Conservation (phyloP, 2,329 filamentous ascomycete species). For the Penicillium olsonii region DNA sequence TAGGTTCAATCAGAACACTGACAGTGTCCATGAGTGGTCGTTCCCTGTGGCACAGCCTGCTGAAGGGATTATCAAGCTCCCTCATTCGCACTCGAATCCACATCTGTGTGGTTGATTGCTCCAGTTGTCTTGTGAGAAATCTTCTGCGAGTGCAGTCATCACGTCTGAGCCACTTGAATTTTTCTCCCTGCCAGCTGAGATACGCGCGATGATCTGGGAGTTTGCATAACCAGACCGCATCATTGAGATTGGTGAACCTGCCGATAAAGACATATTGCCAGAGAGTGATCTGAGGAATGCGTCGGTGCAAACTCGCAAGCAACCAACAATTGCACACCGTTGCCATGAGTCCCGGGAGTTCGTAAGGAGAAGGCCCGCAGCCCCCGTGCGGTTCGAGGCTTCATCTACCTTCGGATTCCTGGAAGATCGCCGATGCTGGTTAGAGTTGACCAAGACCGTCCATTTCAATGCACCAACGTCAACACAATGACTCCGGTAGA, state of each 20-base stretch:
- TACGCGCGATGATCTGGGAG: conserved; percentile 4
- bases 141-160: not conserved
- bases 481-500: too few relatives aligned
- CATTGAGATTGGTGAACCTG: conserved; percentile 2
- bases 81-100: too few relatives aligned
- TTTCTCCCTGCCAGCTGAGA: not conserved
- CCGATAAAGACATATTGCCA: conserved; percentile 3
- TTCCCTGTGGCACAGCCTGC: too few relatives aligned
- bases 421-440: not conserved
- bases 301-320: conserved; percentile 1
- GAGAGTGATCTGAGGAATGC: not conserved
- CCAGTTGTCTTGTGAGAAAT: too few relatives aligned
- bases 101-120: too few relatives aligned
- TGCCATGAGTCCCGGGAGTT: conserved; percentile 4
- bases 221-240: not conserved
- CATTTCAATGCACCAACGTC: conserved; percentile 3
- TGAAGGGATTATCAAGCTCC: too few relatives aligned
- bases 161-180: not conserved
- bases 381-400: too few relatives aligned
- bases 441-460: not conserved
- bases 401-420: not conserved
- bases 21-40: too few relatives aligned
- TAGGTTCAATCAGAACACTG: too few relatives aligned
- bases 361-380: too few relatives aligned
- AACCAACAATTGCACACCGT: not conserved